Base-by-base conservation (phyloP, 257 asterid species). In the Penstemon newberryi region DNA sequence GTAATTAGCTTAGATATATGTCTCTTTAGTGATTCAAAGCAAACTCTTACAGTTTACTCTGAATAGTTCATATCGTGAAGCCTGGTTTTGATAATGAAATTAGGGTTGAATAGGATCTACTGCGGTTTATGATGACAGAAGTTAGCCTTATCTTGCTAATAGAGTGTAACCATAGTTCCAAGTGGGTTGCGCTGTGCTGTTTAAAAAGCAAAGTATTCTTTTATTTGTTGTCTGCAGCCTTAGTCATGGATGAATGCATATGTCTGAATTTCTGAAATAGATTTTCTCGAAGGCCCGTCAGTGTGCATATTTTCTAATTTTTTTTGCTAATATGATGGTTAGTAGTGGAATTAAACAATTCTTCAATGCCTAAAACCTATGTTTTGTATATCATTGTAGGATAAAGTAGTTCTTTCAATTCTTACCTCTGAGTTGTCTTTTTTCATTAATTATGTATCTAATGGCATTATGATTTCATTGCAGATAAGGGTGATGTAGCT, bases 401-500 rank as follows among this genome's bases (percentile, higher is more conserved):
- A 19, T 55, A 45, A 40, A 33, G 5, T n/a, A 18, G 45, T 12
- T 33, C 60, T 56, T 13, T 60, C 37, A 36, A 8, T 66, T 40
- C 4, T 66, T 44, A 19, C 65, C 51, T 58, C 33, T 2, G 62
- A 49, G 47, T 56, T 51, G 49, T 74, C 33, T 66, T 64, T 39
- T 25, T 0, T 56, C 19, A 36, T 50, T 37, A 47, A 6, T 51
- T 40, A 54, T 45, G 70, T 37, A 46, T 53, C 75, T 64, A 8
- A 45, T 63, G 54, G 53, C 69, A 71, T 51, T 53, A 60, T 74
- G 58, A 25, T 15, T 73, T 44, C 46, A 47, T 65, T 79, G 78
- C 83, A 94, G 97, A 94, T 65, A 94, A 94, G 79, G 82, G 81
- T 13, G 99, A 91, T 51, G 77, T 69, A 71, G 58, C 86, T 74